Evolutionary conservation across 1,139 yeast genomes (phyloP).

Genomic region (Nadsonia starkeyi-henricii): DNA sequence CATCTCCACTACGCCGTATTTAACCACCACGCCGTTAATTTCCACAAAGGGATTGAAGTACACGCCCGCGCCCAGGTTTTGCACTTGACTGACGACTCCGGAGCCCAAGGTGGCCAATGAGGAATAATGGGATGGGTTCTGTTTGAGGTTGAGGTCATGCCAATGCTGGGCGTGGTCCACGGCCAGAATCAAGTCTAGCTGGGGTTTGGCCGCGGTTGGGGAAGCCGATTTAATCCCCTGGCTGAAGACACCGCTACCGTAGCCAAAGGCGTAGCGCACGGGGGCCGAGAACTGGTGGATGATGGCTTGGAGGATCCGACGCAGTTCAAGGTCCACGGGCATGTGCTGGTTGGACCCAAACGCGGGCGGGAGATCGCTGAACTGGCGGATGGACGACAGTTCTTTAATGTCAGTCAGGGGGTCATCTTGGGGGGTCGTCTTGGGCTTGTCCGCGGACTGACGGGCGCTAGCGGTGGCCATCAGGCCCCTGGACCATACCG

Average conservation of each 20-base stretch:
- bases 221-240: slow-evolving; percentile 43
- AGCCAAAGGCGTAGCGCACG: slow-evolving; percentile 68
- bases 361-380: slow-evolving; percentile 36
- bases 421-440: no score
- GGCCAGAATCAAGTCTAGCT: slow-evolving; percentile 76
- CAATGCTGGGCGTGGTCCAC: slow-evolving; percentile 63
- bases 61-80: slow-evolving; percentile 76
- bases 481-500: no score
- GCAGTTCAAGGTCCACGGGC: slow-evolving; percentile 30
- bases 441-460: no score
- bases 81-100: slow-evolving; percentile 42
- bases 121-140: slow-evolving; percentile 66
- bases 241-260: slow-evolving; percentile 87
- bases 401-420: no score
- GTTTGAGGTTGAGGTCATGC: slow-evolving; percentile 57
- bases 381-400: no score
- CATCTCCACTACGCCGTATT: slow-evolving; percentile 74
- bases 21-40: slow-evolving; percentile 49
- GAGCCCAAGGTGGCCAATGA: slow-evolving; percentile 48
- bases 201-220: slow-evolving; percentile 32
- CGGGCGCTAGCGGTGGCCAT: no score
- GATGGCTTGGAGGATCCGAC: slow-evolving; percentile 36
- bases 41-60: slow-evolving; percentile 85
- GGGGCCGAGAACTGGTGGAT: slow-evolving; percentile 53
- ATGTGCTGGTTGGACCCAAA: slow-evolving; percentile 49